These are phyloP conservation scores for Rhodotorula sp. DNA, from an alignment of 1,284 basidiomycete species.

Conservation along the genomic window DNA sequence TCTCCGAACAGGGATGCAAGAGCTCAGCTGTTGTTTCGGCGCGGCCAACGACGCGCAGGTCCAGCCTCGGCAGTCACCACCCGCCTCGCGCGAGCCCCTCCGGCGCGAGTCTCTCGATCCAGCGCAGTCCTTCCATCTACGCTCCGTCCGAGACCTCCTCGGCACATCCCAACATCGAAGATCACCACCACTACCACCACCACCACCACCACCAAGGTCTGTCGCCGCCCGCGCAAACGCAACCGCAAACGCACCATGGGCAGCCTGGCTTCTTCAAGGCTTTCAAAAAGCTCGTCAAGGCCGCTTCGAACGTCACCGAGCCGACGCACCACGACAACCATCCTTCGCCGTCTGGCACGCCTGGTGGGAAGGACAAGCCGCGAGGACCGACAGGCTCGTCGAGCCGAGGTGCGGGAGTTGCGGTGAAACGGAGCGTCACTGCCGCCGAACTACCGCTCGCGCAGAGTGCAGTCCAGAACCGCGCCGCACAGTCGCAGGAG, in stretches of 20 bases:
- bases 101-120: conserved; percentile 1
- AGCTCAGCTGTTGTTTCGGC: too few species aligned
- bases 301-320: conserved; percentile 11
- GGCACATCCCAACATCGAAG: conserved; percentile 5
- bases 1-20: too few species aligned
- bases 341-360: too few species aligned
- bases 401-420: conserved; percentile 36
- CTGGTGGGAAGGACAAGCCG: not conserved
- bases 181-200: conserved; percentile 4
- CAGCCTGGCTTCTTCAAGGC: conserved; percentile 13
- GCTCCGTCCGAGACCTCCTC: conserved; percentile 12
- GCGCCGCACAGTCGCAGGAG: not conserved
- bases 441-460: conserved; percentile 8
- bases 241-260: not conserved
- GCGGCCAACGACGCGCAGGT: not conserved
- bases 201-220: not conserved
- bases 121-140: not conserved
- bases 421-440: conserved; percentile 25
- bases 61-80: conserved; percentile 4
- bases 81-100: conserved; percentile 1
- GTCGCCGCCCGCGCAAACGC: not conserved
- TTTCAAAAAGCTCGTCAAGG: conserved; percentile 25
- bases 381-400: conserved; percentile 21
- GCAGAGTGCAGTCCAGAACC: not conserved
- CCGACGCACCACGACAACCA: conserved; percentile 15